Base-by-base conservation (phyloP, 2,329 filamentous ascomycete species). In the Fusarium beomiforme region DNA sequence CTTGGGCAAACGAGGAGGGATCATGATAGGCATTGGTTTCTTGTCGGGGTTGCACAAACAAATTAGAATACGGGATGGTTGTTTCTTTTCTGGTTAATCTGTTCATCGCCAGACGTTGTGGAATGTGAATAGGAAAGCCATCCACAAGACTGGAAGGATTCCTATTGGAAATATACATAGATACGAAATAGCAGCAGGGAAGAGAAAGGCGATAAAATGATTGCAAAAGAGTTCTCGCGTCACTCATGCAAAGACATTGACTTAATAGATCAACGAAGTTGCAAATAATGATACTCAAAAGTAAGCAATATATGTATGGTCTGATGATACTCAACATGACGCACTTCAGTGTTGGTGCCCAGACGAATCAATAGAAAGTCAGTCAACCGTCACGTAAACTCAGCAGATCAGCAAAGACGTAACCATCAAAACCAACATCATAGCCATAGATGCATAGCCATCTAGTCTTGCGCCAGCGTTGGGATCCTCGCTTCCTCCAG, bases 41-140 rank as follows among this genome's bases (percentile, higher is more conserved):
- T 72, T 68, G 55, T 59, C 55, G 70, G 73, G 56, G 49, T 63
- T 70, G 69, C 70, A 74, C 70, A 70, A 51, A 23, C 69, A 78
- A 73, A 77, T 74, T 80, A 80, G 77, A 79, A 74, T 77, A 75
- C 51, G 74, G 74, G 74, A 73, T 59, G 72, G 69, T 74, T 76
- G 59, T 70, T 75, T 72, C 68, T 65, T 75, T 77, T 77, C 69
- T 74, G 70, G 72, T 69, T 77, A 69, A 67, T 75, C 59, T 69
- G 33, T 70, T 77, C 73, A 72, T 73, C 64, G 64, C 58, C 44
- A 66, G 51, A 71, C 61, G 60, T 65, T 64, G 50, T 68, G 66
- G 66, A 64, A 58, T 57, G 70, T 69, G 64, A 61, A 69, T 57
- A 70, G 71, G 59, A 69, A 65, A 59, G 59, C 59, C 59, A 49